These are phyloP conservation scores for Entonaema liquescens DNA, from an alignment of 495 filamentous ascomycete species.

Conservation along the genomic window DNA sequence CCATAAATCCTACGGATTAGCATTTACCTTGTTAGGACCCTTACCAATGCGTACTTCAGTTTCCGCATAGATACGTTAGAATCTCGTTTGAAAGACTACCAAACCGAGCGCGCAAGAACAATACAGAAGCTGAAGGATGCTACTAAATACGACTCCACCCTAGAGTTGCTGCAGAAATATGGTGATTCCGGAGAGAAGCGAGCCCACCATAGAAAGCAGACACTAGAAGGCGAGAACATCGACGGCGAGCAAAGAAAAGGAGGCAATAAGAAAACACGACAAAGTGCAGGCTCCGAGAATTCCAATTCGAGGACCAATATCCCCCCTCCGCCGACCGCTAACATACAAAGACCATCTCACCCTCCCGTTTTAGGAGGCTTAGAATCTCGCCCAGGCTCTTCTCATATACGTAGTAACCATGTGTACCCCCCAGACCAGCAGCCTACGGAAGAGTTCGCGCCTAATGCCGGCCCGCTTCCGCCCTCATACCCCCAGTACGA, in stretches of 20 bases:
- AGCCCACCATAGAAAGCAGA: slow-evolving; percentile 52
- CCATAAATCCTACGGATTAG: slow-evolving; percentile 48
- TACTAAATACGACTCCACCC: slow-evolving; percentile 94
- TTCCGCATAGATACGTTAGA: slow-evolving; percentile 77
- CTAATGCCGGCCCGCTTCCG: slow-evolving; percentile 65
- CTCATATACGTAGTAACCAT: slow-evolving; percentile 20
- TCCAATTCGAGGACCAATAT: slow-evolving; percentile 63
- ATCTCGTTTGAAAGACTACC: slow-evolving; percentile 72
- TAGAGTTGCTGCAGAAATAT: slow-evolving; percentile 93
- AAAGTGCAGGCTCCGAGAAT: slow-evolving; percentile 36
- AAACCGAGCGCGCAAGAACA: slow-evolving; percentile 80
- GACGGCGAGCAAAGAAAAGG: slow-evolving; percentile 18
- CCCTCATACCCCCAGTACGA: slow-evolving; percentile 54
- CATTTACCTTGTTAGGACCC: slow-evolving; percentile 71
- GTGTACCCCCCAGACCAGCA: slow-evolving; percentile 43
- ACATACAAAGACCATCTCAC: slow-evolving; percentile 64
- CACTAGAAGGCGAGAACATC: slow-evolving; percentile 26
- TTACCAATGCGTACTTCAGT: slow-evolving; percentile 74
- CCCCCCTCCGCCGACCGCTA: slow-evolving; percentile 85
- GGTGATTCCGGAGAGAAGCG: slow-evolving; percentile 68
- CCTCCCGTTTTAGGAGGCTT: slow-evolving; percentile 38
- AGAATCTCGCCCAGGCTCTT: slow-evolving; percentile 26
- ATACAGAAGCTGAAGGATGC: slow-evolving; percentile 94
- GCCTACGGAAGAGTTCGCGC: slow-evolving; percentile 62
- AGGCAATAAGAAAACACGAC: slow-evolving; percentile 33